Conservation (phyloP, 2,329 filamentous ascomycete genomes). For the Penicillium nordicum region DNA sequence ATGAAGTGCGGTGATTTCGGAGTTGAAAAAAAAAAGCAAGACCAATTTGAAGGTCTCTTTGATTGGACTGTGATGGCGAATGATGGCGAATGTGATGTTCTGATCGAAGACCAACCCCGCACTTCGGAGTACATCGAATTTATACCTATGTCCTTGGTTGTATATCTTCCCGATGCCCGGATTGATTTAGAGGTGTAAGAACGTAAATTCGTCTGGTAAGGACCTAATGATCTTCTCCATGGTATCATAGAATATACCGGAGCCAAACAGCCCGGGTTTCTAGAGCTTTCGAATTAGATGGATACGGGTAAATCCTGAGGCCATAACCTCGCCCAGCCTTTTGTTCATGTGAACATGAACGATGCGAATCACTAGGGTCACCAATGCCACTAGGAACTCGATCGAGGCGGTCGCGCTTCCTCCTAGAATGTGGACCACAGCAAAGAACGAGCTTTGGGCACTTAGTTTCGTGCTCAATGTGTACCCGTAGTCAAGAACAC, state of each 20-base stretch:
- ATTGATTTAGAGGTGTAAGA: neutral
- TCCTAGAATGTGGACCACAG: slow-evolving; percentile 25
- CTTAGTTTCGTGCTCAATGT: too few relatives aligned
- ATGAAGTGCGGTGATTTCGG: neutral
- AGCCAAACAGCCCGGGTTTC: slow-evolving; percentile 15
- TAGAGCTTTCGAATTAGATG: neutral
- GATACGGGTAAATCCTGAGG: neutral
- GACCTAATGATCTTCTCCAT: too few relatives aligned
- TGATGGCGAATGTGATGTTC: neutral
- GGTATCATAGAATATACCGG: slow-evolving; percentile 22
- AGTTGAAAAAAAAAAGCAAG: too few relatives aligned
- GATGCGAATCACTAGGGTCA: slow-evolving; percentile 35
- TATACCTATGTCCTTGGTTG: too few relatives aligned
- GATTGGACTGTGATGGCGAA: slow-evolving; percentile 1
- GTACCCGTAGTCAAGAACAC: too few relatives aligned
- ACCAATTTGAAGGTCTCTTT: neutral
- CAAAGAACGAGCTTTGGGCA: too few relatives aligned
- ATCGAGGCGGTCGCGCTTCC: slow-evolving; percentile 37
- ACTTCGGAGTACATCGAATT: neutral
- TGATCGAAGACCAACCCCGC: neutral
- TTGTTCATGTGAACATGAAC: slow-evolving; percentile 36
- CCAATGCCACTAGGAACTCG: slow-evolving; percentile 32
- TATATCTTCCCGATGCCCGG: neutral
- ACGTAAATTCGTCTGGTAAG: too few relatives aligned
- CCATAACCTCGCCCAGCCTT: slow-evolving; percentile 26